These are phyloP conservation scores for Penicillium lagena DNA, from an alignment of 495 filamentous ascomycete species.

Conservation along the genomic window DNA sequence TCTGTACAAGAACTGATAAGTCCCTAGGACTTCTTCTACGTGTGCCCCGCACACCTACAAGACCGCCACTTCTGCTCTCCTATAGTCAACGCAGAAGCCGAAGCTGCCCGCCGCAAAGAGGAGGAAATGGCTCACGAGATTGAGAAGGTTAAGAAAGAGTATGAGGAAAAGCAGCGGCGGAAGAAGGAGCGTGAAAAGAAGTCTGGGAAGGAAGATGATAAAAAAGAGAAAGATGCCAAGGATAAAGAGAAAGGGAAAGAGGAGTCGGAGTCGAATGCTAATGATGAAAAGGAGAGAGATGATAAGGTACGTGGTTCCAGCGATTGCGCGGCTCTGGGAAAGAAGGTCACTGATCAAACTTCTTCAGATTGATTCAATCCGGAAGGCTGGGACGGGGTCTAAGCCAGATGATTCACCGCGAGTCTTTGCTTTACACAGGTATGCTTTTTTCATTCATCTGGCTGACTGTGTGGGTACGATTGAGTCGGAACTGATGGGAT, in stretches of 20 bases:
- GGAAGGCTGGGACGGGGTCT: slow-evolving; percentile 22
- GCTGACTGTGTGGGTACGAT: neutral
- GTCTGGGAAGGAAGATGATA: slow-evolving; percentile 34
- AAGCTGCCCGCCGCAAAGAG: slow-evolving; percentile 58
- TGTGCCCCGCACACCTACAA: slow-evolving; percentile 78
- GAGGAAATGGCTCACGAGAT: slow-evolving; percentile 66
- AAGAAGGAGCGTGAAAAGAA: slow-evolving; percentile 28
- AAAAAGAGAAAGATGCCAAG: slow-evolving; percentile 36
- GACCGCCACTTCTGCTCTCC: slow-evolving; percentile 77
- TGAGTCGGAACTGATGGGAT: slow-evolving; percentile 1
- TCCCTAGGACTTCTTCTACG: slow-evolving; percentile 90
- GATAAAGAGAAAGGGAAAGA: slow-evolving; percentile 42
- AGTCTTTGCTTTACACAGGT: slow-evolving; percentile 85
- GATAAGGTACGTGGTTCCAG: slow-evolving; percentile 35
- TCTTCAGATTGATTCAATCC: slow-evolving; percentile 30
- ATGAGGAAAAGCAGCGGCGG: slow-evolving; percentile 34
- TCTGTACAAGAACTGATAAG: neutral
- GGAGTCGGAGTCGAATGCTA: slow-evolving; percentile 21
- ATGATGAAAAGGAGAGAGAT: slow-evolving; percentile 51
- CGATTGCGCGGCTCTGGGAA: neutral
- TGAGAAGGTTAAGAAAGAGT: slow-evolving; percentile 61
- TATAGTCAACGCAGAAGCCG: slow-evolving; percentile 69
- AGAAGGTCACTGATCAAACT: neutral
- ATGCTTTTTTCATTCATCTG: slow-evolving; percentile 13
- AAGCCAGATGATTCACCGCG: slow-evolving; percentile 51